These are phyloP conservation scores for Lodderomyces parapsilosis DNA, from an alignment of 1,139 yeast species.

Conservation along the genomic window DNA sequence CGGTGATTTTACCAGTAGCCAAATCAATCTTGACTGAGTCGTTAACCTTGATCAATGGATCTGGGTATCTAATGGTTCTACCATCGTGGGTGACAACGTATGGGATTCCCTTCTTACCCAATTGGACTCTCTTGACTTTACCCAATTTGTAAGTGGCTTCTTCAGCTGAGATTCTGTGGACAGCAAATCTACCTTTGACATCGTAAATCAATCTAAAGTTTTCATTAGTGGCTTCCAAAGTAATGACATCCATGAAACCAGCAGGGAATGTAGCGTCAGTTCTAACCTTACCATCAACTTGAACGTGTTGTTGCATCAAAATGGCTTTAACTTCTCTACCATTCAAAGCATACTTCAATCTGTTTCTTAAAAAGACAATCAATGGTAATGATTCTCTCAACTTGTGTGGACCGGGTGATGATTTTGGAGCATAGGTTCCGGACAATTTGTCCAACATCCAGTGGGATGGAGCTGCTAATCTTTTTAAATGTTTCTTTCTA, in stretches of 20 bases:
- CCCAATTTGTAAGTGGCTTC: constrained; percentile 98
- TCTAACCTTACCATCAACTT: constrained; percentile 75
- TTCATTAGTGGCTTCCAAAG: constrained; percentile 97
- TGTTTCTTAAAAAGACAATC: constrained; percentile 94
- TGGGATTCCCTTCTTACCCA: constrained; percentile 98
- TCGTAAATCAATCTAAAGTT: constrained; percentile 98
- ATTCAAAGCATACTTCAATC: constrained; percentile 97
- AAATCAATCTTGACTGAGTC: constrained; percentile 97
- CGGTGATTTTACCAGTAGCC: constrained; percentile 91
- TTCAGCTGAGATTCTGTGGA: constrained; percentile 98
- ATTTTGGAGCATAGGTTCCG: constrained; percentile 98
- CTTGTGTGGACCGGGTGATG: constrained; percentile 98
- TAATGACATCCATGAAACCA: constrained; percentile 98
- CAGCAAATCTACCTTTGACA: constrained; percentile 98
- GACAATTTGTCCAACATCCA: constrained; percentile 99
- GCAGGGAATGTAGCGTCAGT: constrained; percentile 98
- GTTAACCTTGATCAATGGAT: constrained; percentile 92
- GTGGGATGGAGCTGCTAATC: constrained; percentile 99
- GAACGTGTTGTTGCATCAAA: constrained; percentile 96
- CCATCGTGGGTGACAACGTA: constrained; percentile 99
- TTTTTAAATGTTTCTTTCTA: constrained; percentile 94
- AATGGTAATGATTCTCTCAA: constrained; percentile 96
- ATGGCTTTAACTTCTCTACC: constrained; percentile 98
- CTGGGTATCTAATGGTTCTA: constrained; percentile 99
- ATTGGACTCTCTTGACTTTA: constrained; percentile 95